Base-by-base conservation (phyloP, 768 basidiomycete genomes). In the Mycena haematopus region DNA sequence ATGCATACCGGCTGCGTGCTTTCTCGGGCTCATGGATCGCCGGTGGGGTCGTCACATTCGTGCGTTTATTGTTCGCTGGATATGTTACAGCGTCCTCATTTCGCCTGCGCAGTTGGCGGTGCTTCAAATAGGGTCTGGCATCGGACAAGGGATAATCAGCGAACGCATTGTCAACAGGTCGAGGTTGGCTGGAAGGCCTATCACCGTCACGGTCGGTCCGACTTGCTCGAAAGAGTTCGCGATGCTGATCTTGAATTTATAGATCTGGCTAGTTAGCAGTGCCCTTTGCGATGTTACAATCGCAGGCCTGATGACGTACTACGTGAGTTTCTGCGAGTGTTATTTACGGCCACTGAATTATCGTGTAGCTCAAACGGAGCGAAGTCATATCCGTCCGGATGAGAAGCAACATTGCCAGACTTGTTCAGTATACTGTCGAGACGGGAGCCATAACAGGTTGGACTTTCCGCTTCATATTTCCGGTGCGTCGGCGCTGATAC, bases 361-460 rank as follows among this genome's bases (percentile, higher is more conserved):
- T 42, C 68, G 6, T 69, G 67, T 33, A 72, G 68, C 55, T 60
- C 42, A 60, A 45, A 46, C 58, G 44, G 14, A 24, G 52, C 8
- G 35, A n/a, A 15, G 15, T 60, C 13, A 17, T 11, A 1, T 50
- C 60, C 22, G 3, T 29, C 13, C 36, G 6, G 14, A 31, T 62
- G 22, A 47, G 33, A n/a, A 69, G 72, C 27, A 71, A 68, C 35
- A 69, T 77, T 6, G 68, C 71, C 15, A 68, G 71, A 36, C 66
- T 76, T 9, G 70, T 76, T n/a, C 71, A 74, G n/a, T 63, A 77
- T 44, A 74, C 72, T 0, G 71, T 77, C n/a, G 76, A 79, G 61
- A 79, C 78, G 9, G 76, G 77, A 6, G 58, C 69, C 4, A 44
- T 73, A 17, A 77, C 76, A 49, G 75, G 76, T 76, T 27, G 11